Base-by-base conservation (phyloP, 2,329 filamentous ascomycete species). In the Claviceps africana region DNA sequence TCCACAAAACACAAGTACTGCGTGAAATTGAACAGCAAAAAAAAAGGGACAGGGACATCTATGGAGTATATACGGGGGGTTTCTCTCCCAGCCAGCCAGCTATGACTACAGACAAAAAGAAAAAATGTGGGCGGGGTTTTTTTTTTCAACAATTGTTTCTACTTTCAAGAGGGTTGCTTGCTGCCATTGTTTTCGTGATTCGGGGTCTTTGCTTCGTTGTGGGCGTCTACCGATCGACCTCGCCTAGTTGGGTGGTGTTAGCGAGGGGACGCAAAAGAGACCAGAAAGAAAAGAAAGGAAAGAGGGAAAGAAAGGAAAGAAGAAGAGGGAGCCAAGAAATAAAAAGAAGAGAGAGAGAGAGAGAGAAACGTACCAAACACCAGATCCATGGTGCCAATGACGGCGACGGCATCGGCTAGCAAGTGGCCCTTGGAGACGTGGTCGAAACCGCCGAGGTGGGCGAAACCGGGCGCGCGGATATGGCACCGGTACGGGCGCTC, bases 401-500 rank as follows among this genome's bases (percentile, higher is more conserved):
- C 90, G 47, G 93, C 94, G 48, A 98, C 93, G 28, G 91, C 93
- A 70, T 98, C 93, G 55, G 94, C 93, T 62, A 98, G 73, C 70
- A 98, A 72, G 73, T 98, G 94, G 33, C 93, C 93, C 72, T 87
- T 85, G 58, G 83, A 83, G 52, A 98, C 78, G 65, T 97, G 91
- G 68, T 98, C 93, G 68, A 98, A 96, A 59, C 88, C 91, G 64
- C 81, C 81, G 70, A 98, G 72, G 72, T 98, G 94, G 57, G 93
- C 93, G 65, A 98, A 98, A 56, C 93, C 93, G 54, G 93, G 93
- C 39, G 94, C 91, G 62, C 93, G 83, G 62, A 98, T 96, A 76
- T 96, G 94, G 73, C 93, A 96, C 64, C 94, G 81, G 75, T 98
- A 98, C 47, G 93, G 93, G 65, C 93, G 79, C 79, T 98, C 93